These are phyloP conservation scores for Phytomonas sp. DNA, from an alignment of 208 protist genomes.

Conservation along the genomic window DNA sequence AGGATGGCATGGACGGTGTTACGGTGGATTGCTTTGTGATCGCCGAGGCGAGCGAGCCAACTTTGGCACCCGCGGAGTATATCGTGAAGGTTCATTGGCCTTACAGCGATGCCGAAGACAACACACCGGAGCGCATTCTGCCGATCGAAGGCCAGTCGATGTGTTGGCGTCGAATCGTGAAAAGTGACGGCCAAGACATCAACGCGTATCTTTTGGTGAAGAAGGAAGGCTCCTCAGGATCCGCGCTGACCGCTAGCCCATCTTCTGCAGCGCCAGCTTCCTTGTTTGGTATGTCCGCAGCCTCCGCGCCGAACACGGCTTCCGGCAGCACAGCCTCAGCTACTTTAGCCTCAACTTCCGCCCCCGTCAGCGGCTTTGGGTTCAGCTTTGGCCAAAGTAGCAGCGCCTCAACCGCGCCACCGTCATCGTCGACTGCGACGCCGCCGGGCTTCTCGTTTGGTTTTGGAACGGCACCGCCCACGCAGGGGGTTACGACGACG, in stretches of 20 bases:
- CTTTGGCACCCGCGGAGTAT: constrained; percentile 68
- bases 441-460: neutral
- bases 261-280: constrained; percentile 12
- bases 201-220: constrained; percentile 71
- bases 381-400: constrained; percentile 21
- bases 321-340: neutral
- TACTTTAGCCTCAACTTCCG: neutral
- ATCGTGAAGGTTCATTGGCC: constrained; percentile 83
- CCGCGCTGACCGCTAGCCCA: constrained; percentile 9
- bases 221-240: constrained; percentile 2
- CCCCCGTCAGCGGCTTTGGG: constrained; percentile 15
- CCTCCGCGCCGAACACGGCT: neutral
- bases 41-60: constrained; percentile 56
- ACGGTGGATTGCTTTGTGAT: constrained; percentile 82
- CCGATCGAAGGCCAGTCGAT: constrained; percentile 57
- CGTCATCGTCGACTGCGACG: neutral
- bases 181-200: constrained; percentile 58
- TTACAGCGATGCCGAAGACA: constrained; percentile 81
- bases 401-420: neutral
- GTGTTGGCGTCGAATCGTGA: constrained; percentile 68
- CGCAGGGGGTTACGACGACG: neutral
- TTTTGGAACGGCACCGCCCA: neutral
- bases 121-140: constrained; percentile 79
- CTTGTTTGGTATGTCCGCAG: constrained; percentile 27
- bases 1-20: constrained; percentile 68